phyloP scores from a whole-genome alignment of 768 basidiomycete species.

The Cyclocybe cylindracea region DNA sequence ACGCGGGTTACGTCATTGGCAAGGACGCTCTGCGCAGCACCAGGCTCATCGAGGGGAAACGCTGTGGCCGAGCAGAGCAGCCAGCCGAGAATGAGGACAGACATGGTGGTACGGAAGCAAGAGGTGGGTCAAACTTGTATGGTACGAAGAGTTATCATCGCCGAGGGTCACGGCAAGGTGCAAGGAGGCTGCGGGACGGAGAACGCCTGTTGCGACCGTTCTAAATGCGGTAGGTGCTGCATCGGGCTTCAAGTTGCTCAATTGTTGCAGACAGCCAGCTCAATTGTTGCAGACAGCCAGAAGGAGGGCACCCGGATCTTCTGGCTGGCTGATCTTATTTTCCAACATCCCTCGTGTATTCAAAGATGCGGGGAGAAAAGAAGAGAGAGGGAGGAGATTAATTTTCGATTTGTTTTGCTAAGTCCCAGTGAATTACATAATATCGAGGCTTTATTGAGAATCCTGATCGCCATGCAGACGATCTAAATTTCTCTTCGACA shows the following conservation, averaged over 20 bases:
- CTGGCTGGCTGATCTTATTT: too few species aligned
- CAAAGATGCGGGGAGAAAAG: too few species aligned
- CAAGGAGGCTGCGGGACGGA: constrained; percentile 17
- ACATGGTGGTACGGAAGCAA: constrained; percentile 9
- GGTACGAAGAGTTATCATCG: constrained; percentile 3
- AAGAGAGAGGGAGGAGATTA: too few species aligned
- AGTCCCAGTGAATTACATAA: too few species aligned
- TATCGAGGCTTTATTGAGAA: too few species aligned
- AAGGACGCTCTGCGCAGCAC: constrained; percentile 16
- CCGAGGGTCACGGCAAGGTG: constrained; percentile 5
- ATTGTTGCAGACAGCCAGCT: too few species aligned
- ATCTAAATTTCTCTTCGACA: neutral
- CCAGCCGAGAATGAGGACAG: constrained; percentile 18
- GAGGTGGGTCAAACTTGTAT: constrained; percentile 4
- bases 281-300: neutral
- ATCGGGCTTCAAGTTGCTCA: neutral
- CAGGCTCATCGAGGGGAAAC: constrained; percentile 14
- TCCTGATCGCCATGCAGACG: too few species aligned
- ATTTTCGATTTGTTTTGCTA: too few species aligned
- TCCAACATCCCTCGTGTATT: too few species aligned
- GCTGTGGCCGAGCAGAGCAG: constrained; percentile 16
- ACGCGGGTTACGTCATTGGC: neutral
- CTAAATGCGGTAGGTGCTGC: neutral
- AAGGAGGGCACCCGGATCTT: too few species aligned
- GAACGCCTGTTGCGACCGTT: constrained; percentile 14